Percentiles rank a stretch among this genome's conserved stretches.
Evolutionary conservation across 2,329 filamentous ascomycete species (phyloP).

Genomic region (Clonostachys solani): DNA sequence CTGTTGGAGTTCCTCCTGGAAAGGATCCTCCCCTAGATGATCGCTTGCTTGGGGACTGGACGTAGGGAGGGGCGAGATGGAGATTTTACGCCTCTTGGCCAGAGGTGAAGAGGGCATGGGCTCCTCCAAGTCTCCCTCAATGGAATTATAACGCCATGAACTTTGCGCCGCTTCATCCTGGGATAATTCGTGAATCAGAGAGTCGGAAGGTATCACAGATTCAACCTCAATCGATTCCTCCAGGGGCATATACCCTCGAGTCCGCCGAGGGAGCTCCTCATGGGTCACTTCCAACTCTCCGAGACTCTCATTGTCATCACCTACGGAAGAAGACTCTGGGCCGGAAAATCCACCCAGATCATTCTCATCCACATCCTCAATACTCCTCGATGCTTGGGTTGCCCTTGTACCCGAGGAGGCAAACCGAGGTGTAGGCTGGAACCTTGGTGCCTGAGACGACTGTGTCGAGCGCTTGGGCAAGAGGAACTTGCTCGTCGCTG

Average conservation of each 20-base stretch:
- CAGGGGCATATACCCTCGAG: background rate
- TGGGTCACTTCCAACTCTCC: conserved; percentile 1
- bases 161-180: too few relatives aligned
- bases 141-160: background rate
- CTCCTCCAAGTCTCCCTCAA: background rate
- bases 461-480: conserved; percentile 23
- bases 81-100: background rate
- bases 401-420: conserved; percentile 17
- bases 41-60: too few relatives aligned
- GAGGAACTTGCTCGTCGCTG: conserved; percentile 31
- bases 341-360: background rate
- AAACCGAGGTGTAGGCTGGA: conserved; percentile 33
- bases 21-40: too few relatives aligned
- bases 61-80: background rate
- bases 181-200: too few relatives aligned
- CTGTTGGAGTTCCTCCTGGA: too few relatives aligned
- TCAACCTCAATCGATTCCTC: conserved; percentile 10
- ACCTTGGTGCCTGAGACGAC: conserved; percentile 22
- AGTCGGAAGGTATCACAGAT: too few relatives aligned
- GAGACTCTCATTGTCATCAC: background rate
- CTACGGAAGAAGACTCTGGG: background rate
- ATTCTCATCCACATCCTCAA: conserved; percentile 22
- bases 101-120: background rate
- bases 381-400: conserved; percentile 14
- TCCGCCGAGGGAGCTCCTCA: background rate